Percentiles rank a stretch among this genome's conserved stretches.
phyloP scores from a whole-genome alignment of 2,329 filamentous ascomycete genomes.

The Colletotrichum coccodes region DNA sequence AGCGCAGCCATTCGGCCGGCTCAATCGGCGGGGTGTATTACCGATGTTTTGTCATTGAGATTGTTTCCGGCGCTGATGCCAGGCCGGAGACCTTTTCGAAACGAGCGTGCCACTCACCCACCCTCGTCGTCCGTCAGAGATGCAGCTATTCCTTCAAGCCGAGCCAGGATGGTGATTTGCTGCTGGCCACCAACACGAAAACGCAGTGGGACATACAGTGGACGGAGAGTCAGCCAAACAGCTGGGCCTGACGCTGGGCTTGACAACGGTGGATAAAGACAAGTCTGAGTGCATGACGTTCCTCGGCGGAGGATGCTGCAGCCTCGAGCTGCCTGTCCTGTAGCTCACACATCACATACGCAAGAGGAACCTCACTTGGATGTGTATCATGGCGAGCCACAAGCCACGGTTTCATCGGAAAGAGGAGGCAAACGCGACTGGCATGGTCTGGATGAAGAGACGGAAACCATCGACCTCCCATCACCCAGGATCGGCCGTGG shows the following conservation, averaged over 20 bases:
- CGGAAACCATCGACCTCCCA: constrained; percentile 11
- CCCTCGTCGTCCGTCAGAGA: constrained; percentile 25
- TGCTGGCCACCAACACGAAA: background rate
- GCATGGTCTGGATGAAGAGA: constrained; percentile 10
- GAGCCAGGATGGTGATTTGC: constrained; percentile 17
- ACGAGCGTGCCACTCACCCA: constrained; percentile 23
- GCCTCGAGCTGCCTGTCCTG: background rate
- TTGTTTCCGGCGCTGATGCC: background rate
- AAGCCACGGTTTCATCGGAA: constrained; percentile 24
- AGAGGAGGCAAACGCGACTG: constrained; percentile 1
- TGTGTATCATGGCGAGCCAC: constrained; percentile 8
- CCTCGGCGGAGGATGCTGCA: constrained; percentile 5
- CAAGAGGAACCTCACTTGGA: background rate
- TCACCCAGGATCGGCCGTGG: constrained; percentile 16
- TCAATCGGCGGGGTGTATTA: constrained; percentile 27
- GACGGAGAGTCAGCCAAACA: constrained; percentile 10
- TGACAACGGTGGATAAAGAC: constrained; percentile 15
- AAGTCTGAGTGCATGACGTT: constrained; percentile 24
- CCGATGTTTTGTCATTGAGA: constrained; percentile 12
- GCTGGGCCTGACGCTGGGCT: too few relatives aligned
- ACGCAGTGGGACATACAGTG: background rate
- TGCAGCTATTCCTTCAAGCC: constrained; percentile 17
- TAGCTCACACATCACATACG: background rate
- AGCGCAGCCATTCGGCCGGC: constrained; percentile 13
- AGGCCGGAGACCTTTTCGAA: constrained; percentile 27